Evolutionary conservation across 345 rosid species (phyloP), one percentile per base, ranked within the genome.

Genomic region (Ricinus communis): DNA sequence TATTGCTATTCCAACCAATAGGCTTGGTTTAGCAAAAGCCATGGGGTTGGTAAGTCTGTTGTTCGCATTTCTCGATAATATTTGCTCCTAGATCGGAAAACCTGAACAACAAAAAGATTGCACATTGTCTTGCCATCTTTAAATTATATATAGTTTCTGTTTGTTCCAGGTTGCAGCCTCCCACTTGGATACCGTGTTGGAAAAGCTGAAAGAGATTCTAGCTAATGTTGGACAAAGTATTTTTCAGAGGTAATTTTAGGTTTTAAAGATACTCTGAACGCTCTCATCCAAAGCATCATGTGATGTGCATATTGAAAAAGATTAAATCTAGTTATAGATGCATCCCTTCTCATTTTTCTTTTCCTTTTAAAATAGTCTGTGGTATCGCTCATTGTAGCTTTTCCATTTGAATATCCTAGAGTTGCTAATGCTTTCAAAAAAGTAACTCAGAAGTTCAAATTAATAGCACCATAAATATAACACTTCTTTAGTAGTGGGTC

Each of bases 1-100:
- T 71, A 94, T 91, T 51, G 60, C 91, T 68, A 88, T 87, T 85
- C 96, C 97, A 22, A 71, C 84, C 74, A 94, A 94, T 73, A 88
- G 97, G 79, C 97, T 91, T 82, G 98, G 98, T 83, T 79, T 94
- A 76, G 98, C 98, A 66, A 90, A 94, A 83, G 98, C 95, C 70
- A 94, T 94, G 87, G 98, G 98, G 76, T 78, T 94, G 98, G 98
- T 94, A 91, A 47, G 18, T 75, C 63, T 51, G 56, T 68, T 10
- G 31, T 72, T 74, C 40, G 52, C 59, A 49, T 65, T 76, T 11
- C 21, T 66, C 61, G 50, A n/a, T 28, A 27, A 50, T n/a, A 25
- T 59, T 30, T 30, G 38, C 22, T 58, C n/a, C 1, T 8, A 15
- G n/a, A 3, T 0, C 9, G 21, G n/a, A 14, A 25, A 46, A 14